Evolutionary conservation across 768 basidiomycete genomes (phyloP).

Genomic region (Melanogaster broomeanus): DNA sequence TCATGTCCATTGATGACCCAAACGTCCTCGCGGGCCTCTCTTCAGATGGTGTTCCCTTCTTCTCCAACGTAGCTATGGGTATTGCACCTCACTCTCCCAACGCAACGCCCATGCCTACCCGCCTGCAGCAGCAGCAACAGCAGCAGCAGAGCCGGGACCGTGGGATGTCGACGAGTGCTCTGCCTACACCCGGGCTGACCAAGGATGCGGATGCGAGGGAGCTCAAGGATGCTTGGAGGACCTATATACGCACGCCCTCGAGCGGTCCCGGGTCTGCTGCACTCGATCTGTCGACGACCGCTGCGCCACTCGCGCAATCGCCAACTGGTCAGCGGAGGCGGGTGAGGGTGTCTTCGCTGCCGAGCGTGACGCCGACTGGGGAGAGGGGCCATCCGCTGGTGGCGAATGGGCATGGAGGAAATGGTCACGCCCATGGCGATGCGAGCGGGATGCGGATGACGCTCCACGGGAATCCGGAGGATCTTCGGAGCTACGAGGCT

Average conservation of each 20-base stretch:
- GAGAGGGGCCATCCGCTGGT: slow-evolving; percentile 21
- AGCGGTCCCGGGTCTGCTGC: slow-evolving; percentile 30
- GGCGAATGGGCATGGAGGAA: slow-evolving; percentile 20
- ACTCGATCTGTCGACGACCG: slow-evolving; percentile 9
- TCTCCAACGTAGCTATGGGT: slow-evolving; percentile 37
- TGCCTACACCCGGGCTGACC: slow-evolving; percentile 33
- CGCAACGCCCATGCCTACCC: slow-evolving; percentile 47
- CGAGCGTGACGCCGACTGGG: slow-evolving; percentile 65
- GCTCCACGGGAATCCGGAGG: slow-evolving; percentile 52
- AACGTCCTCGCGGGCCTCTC: slow-evolving; percentile 64
- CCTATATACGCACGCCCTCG: slow-evolving; percentile 71
- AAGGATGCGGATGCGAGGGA: slow-evolving; percentile 47
- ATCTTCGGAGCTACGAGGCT: slow-evolving; percentile 71
- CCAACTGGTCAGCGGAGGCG: slow-evolving; percentile 39
- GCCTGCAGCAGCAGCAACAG: slow-evolving; percentile 25
- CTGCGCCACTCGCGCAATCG: slow-evolving; percentile 11
- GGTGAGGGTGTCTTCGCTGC: slow-evolving; percentile 64
- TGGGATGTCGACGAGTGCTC: slow-evolving; percentile 23
- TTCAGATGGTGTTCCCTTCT: slow-evolving; percentile 64
- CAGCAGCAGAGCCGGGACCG: slow-evolving; percentile 19
- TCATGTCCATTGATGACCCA: slow-evolving; percentile 76
- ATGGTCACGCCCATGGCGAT: slow-evolving; percentile 9
- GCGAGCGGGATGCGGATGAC: slow-evolving; percentile 40
- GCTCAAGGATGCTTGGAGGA: slow-evolving; percentile 71
- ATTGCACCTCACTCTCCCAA: slow-evolving; percentile 42